Evolutionary conservation across 108 stramenopile species (phyloP), one percentile per base, ranked within the genome.

Genomic region (Fistulifera pelliculosa): DNA sequence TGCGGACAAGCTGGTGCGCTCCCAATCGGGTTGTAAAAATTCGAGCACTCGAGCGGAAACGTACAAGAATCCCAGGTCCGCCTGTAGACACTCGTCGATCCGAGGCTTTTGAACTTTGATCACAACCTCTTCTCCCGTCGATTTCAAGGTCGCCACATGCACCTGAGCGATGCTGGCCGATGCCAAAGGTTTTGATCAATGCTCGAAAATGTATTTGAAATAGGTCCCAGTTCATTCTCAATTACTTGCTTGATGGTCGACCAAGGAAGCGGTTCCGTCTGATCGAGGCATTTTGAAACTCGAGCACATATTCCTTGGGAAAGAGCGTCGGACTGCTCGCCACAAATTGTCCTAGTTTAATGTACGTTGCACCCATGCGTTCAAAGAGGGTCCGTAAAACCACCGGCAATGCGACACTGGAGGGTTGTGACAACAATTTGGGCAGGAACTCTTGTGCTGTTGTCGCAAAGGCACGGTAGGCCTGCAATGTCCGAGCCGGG

Each of bases 71-170:
- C 82, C 84, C 15, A 98, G 73, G 58, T 98, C 96, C 0, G 94
- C 91, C 56, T 86, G 94, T 39, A 96, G 71, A 0, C 81, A 77
- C 10, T 79, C 74, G 50, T 93, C 93, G 56, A 96, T 94, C 0
- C 81, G 80, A 10, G 96, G 96, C 54, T 96, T 96, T 64, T 85
- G 94, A 12, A 98, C 95, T 68, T 98, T 98, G 66, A 98, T 76
- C 16, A 96, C 96, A 24, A 98, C 96, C 16, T 92, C 82, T 56
- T 90, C 84, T 1, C 94, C 94, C 31, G 31, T 35, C 17, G 81
- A 88, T 38, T 70, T 77, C 1, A 97, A 66, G 35, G 40, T 81
- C 17, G 94, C 96, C 26, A 74, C 73, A 66, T 97, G 94, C 7
- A 95, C 94, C 64, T 97, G 96, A 0, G 96, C 94, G 54, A 97